phyloP scores from a whole-genome alignment of 1,284 basidiomycete genomes.

The Austroboletus rostrupii region DNA sequence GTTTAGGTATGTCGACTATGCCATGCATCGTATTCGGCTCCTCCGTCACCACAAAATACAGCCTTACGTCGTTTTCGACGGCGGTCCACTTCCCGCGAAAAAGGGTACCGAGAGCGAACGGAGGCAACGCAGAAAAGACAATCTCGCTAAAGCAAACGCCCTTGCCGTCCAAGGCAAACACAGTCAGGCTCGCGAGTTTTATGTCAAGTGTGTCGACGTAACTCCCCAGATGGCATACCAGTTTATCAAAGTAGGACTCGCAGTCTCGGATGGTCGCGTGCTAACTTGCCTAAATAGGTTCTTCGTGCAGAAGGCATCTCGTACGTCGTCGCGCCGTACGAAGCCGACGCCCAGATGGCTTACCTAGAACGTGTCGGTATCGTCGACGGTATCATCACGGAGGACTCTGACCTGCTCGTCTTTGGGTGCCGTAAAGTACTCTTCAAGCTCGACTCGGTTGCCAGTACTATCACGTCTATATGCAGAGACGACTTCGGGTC shows the following conservation, averaged over 20 bases:
- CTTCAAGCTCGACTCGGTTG: conserved; percentile 79
- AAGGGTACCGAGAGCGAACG: conserved; percentile 84
- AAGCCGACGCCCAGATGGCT: conserved; percentile 96
- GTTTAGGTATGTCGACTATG: conserved; percentile 89
- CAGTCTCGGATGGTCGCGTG: background rate
- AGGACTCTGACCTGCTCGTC: conserved; percentile 97
- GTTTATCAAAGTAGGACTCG: conserved; percentile 79
- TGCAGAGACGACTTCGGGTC: conserved; percentile 74
- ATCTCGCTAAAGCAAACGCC: conserved; percentile 65
- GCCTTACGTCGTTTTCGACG: conserved; percentile 96
- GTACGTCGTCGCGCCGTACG: conserved; percentile 96
- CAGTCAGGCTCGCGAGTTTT: conserved; percentile 81
- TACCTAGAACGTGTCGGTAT: conserved; percentile 83
- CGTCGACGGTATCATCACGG: conserved; percentile 93
- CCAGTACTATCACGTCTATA: conserved; percentile 77
- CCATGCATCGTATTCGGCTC: conserved; percentile 89
- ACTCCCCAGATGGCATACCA: conserved; percentile 98
- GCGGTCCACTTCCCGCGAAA: conserved; percentile 93
- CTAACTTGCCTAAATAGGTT: conserved; percentile 49
- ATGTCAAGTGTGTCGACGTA: conserved; percentile 90
- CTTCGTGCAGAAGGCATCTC: conserved; percentile 73
- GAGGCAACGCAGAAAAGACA: conserved; percentile 65
- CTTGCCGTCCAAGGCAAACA: conserved; percentile 76
- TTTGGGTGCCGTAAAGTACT: conserved; percentile 89
- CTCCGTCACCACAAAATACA: conserved; percentile 80